Conservation (phyloP, 768 basidiomycete genomes). For the Candolleomyces aberdarensis region DNA sequence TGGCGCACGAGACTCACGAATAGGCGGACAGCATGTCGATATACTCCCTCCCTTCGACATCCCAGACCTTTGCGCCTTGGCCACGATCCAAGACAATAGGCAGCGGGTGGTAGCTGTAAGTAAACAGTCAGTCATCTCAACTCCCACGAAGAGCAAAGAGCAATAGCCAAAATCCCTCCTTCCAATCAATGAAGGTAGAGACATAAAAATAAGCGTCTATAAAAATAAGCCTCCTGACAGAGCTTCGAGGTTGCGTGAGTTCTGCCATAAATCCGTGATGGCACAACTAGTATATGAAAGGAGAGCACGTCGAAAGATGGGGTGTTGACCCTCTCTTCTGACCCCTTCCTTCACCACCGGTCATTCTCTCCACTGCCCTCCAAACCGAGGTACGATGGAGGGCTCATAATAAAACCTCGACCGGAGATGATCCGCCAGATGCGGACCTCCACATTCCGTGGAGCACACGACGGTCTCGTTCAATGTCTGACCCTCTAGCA, state of each 20-base stretch:
- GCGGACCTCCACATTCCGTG: no score
- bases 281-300: no score
- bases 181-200: not conserved
- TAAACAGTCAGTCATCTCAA: not conserved
- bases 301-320: no score
- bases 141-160: no score
- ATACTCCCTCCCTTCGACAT: constrained; percentile 92
- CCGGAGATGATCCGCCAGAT: no score
- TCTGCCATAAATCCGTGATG: not conserved
- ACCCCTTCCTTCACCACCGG: no score
- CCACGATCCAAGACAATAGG: constrained; percentile 93
- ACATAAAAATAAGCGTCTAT: not conserved
- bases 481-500: not conserved
- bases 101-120: constrained; percentile 85
- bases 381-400: no score
- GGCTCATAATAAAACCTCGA: no score
- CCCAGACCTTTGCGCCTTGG: constrained; percentile 90
- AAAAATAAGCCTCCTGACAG: not conserved
- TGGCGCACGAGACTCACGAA: constrained; percentile 54
- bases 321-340: no score
- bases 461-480: not conserved
- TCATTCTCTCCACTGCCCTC: no score
- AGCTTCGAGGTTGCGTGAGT: not conserved
- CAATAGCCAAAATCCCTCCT: no score
- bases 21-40: constrained; percentile 99